Base-by-base conservation (phyloP, 371 early-diverging fungal genomes). In the Pancytospora epiphaga region DNA sequence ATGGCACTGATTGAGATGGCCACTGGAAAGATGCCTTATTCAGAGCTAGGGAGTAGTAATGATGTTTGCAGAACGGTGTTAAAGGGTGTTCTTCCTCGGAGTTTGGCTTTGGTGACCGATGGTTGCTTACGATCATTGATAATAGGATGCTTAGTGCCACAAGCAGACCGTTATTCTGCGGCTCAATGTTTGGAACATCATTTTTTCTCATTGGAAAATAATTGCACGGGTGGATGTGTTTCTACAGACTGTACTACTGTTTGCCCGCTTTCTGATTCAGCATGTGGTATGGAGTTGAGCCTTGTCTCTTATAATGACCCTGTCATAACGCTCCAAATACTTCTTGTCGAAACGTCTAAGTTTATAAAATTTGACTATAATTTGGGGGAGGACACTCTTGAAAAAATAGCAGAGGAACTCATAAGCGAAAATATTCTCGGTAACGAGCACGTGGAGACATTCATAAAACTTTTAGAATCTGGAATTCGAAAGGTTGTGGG, bases 321-420 rank as follows among this genome's bases (percentile, higher is more conserved):
- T 30, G 63, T 87, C 40, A 73, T 89, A 34, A 85, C 84, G 0
- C 81, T 89, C 38, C 89, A 88, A 73, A 87, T 89, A 12, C 86
- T 88, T 12, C 89, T 89, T 73, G 87, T 54, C 51, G 58, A 39
- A 34, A 64, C 62, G 29, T 51, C 62, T 36, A 70, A 61, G 39
- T 77, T 89, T 3, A 88, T 91, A 27, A 89, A 89, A 74, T 92
- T 92, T 84, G 87, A 87, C 66, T 91, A 89, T 79, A 87, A 90
- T 77, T 84, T 86, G 3, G 86, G 88, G 39, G 86, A 85, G 3
- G 92, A 92, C 69, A 91, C 91, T 2, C 89, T 90, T 0, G 90
- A 90, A 64, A 87, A 87, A 70, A 90, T 92, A 3, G 89, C 89
- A 4, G 86, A 85, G 40, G 92, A 92, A 78, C 90, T 92, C 90